phyloP scores from a whole-genome alignment of 2,329 filamentous ascomycete species.

The Pseudogymnoascus sp. region DNA sequence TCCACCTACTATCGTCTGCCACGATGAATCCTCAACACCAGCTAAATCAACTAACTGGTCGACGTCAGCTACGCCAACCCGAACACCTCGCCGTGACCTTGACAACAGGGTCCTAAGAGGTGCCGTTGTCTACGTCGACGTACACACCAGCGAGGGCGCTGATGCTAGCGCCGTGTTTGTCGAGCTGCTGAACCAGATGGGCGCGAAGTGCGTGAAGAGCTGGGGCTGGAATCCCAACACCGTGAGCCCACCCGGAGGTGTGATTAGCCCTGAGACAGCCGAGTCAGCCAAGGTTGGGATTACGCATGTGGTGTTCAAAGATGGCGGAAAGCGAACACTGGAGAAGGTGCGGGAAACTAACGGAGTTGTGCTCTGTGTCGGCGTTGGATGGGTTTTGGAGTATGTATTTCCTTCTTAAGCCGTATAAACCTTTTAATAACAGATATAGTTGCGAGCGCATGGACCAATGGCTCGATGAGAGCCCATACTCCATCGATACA shows the following conservation, averaged over 20 bases:
- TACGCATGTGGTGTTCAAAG: slow-evolving; percentile 86
- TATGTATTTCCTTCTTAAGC: slow-evolving; percentile 40
- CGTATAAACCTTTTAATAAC: slow-evolving; percentile 24
- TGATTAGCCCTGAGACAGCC: slow-evolving; percentile 11
- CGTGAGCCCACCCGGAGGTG: background rate
- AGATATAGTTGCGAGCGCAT: slow-evolving; percentile 59
- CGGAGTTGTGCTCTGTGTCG: slow-evolving; percentile 75
- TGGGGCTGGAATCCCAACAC: slow-evolving; percentile 62
- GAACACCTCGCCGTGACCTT: slow-evolving; percentile 46
- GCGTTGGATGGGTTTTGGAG: slow-evolving; percentile 83
- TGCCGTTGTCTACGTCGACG: slow-evolving; percentile 73
- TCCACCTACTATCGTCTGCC: slow-evolving; percentile 10
- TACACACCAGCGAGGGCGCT: slow-evolving; percentile 71
- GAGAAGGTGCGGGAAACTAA: slow-evolving; percentile 67
- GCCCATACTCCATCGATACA: slow-evolving; percentile 59
- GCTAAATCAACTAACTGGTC: slow-evolving; percentile 45
- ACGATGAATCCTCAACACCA: slow-evolving; percentile 33
- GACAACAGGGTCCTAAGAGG: slow-evolving; percentile 52
- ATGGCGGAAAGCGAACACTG: slow-evolving; percentile 69
- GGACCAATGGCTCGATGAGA: slow-evolving; percentile 68
- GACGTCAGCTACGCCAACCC: slow-evolving; percentile 44
- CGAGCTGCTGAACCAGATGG: slow-evolving; percentile 71
- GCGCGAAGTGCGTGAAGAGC: slow-evolving; percentile 65
- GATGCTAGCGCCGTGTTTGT: slow-evolving; percentile 76
- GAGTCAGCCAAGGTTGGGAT: slow-evolving; percentile 54